Evolutionary conservation across 345 rosid species (phyloP).

Genomic region (Lenwebbia sp.): DNA sequence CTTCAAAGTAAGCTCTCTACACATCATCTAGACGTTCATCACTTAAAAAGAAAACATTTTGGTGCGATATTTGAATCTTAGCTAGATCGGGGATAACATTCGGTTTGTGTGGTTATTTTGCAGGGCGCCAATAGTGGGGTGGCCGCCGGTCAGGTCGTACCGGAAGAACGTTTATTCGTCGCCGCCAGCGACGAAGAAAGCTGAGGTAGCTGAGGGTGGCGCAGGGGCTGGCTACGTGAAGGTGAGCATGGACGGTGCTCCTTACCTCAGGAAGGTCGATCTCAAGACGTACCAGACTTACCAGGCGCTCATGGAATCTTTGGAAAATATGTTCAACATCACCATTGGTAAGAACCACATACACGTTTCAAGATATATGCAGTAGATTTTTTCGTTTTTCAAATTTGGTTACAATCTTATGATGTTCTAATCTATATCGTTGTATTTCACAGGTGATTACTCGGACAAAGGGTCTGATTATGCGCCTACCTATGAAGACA

Average conservation of each 20-base stretch:
- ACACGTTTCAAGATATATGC: not conserved
- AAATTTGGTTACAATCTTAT: not conserved
- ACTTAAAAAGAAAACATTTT: not conserved
- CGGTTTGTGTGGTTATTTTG: not conserved
- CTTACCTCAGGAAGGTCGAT: slow-evolving; percentile 68
- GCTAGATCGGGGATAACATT: not conserved
- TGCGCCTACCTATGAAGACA: slow-evolving; percentile 70
- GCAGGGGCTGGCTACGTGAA: slow-evolving; percentile 41
- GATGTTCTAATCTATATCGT: not conserved
- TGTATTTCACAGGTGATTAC: slow-evolving; percentile 22
- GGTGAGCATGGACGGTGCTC: slow-evolving; percentile 83
- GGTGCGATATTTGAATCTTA: not conserved
- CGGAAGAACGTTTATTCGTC: slow-evolving; percentile 35
- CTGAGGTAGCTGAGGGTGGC: slow-evolving; percentile 22
- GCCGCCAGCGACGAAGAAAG: not conserved
- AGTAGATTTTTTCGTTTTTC: not conserved
- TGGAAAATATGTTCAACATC: slow-evolving; percentile 52
- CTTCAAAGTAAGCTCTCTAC: slow-evolving; percentile 40
- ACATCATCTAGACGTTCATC: not conserved
- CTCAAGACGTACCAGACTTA: slow-evolving; percentile 46
- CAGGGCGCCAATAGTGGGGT: slow-evolving; percentile 78
- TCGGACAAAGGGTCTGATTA: slow-evolving; percentile 52
- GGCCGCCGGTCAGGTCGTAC: slow-evolving; percentile 90
- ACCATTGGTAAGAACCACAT: slow-evolving; percentile 14
- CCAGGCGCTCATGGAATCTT: slow-evolving; percentile 39